Conservation (phyloP, 2,329 filamentous ascomycete genomes). For the Cryphonectria naterciae region DNA sequence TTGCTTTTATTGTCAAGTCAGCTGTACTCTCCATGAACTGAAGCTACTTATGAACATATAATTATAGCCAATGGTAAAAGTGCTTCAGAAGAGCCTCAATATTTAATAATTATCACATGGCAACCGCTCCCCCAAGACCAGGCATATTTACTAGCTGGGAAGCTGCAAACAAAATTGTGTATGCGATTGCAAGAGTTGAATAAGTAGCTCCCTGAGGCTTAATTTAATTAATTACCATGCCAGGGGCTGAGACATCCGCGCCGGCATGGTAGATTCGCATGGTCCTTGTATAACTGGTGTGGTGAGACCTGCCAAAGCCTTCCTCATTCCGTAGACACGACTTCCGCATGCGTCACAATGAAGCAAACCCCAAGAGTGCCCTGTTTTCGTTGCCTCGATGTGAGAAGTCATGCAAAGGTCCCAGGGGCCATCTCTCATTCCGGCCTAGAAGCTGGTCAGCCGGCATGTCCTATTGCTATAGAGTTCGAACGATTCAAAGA, state of each 20-base stretch:
- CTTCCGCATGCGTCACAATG: not conserved
- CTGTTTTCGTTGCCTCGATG: not conserved
- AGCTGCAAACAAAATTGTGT: too few relatives aligned
- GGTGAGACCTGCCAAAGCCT: not conserved
- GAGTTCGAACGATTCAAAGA: not conserved
- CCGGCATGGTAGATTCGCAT: not conserved
- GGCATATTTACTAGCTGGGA: too few relatives aligned
- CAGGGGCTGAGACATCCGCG: not conserved
- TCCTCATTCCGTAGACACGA: not conserved
- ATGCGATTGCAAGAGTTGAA: too few relatives aligned
- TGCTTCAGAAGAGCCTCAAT: too few relatives aligned
- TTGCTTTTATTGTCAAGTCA: not conserved
- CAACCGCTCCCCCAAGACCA: too few relatives aligned
- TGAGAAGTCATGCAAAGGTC: not conserved
- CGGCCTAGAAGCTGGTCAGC: not conserved
- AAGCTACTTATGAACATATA: not conserved
- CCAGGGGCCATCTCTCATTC: not conserved
- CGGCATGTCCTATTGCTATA: not conserved
- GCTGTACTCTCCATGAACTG: not conserved
- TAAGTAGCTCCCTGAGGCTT: not conserved
- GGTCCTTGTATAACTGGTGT: not conserved
- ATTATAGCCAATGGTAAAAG: too few relatives aligned
- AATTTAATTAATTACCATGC: not conserved
- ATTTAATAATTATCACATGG: too few relatives aligned
- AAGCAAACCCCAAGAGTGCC: not conserved